Base-by-base conservation (phyloP, 306 rosid species). In the Crataegus laevigata region DNA sequence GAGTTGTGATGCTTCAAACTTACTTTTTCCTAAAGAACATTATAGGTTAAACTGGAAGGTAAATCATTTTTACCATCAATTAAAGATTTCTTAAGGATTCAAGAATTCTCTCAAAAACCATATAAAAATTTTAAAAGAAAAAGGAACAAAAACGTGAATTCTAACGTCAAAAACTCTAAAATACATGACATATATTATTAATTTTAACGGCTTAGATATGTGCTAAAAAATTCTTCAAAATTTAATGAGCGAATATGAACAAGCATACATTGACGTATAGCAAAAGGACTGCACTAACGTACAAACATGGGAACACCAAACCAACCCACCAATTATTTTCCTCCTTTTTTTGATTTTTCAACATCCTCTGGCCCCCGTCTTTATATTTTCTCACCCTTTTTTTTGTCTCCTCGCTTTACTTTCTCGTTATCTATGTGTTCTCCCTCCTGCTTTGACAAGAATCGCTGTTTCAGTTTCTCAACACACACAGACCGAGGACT, bases 371-470 rank as follows among this genome's bases (percentile, higher is more conserved):
- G 43, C 28, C 13, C 67, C 18, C 1, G 69, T 21, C 9, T 26
- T 43, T 13, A 28, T 45, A 43, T 38, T 52, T 36, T 64, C 73
- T 54, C 77, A n/a, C 28, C 66, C 25, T 58, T 32, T 55, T 51
- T 52, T 73, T 71, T 72, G 77, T 80, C 82, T 36, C 13, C 13
- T 80, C 76, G 73, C 66, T 83, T 50, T 22, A 40, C 86, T 85
- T 80, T 85, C 75, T 83, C 59, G 73, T 79, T 76, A 67, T 13
- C 78, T 63, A 50, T 47, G 72, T 42, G 10, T 11, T 71, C 30
- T 59, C 12, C 42, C 10, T 29, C 36, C 47, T 21, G 21, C 47
- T 34, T 65, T 34, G 47, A 42, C 15, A 34, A 65, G 43, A 18
- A 10, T 3, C 69, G 26, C 73, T 69, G 54, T 22, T 34, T 40